Percentiles rank a stretch among this genome's conserved stretches.
These are phyloP conservation scores for Rosa persica DNA, from an alignment of 306 rosid species.

Conservation along the genomic window DNA sequence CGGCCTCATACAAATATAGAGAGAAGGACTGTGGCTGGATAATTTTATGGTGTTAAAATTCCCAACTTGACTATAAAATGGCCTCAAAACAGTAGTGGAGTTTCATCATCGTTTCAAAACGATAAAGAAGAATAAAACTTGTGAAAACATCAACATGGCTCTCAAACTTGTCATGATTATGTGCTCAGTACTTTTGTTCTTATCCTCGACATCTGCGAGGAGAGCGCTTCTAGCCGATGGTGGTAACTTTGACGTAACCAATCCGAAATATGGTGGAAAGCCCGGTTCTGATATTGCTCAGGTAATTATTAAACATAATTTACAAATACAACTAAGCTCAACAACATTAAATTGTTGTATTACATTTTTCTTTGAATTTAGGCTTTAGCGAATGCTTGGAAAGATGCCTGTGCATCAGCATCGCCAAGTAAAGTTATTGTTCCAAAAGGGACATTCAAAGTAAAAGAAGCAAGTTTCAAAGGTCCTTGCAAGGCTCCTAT, in stretches of 20 bases:
- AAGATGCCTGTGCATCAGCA: slow-evolving; percentile 32
- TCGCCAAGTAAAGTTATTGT: slow-evolving; percentile 16
- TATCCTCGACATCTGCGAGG: background rate
- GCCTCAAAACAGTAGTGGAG: background rate
- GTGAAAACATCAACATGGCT: slow-evolving; percentile 10
- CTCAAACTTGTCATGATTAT: background rate
- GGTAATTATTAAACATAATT: slow-evolving; percentile 13
- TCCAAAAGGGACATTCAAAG: slow-evolving; percentile 19
- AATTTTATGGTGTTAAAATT: background rate
- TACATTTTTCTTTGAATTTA: background rate
- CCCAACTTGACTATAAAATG: background rate
- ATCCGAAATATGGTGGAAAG: slow-evolving; percentile 18
- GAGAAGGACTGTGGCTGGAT: background rate
- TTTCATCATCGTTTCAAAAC: slow-evolving; percentile 2
- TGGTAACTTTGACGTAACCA: slow-evolving; percentile 7
- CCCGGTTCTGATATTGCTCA: slow-evolving; percentile 9
- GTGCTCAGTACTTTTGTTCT: background rate
- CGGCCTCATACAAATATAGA: background rate
- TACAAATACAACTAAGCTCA: background rate
- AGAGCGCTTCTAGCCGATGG: background rate
- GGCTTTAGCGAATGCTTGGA: slow-evolving; percentile 41
- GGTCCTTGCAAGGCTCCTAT: slow-evolving; percentile 49
- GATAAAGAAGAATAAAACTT: background rate
- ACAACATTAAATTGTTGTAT: background rate
- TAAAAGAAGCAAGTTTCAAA: background rate